Base-by-base conservation (phyloP, 1,284 basidiomycete species). In the Naganishia cerealis region DNA sequence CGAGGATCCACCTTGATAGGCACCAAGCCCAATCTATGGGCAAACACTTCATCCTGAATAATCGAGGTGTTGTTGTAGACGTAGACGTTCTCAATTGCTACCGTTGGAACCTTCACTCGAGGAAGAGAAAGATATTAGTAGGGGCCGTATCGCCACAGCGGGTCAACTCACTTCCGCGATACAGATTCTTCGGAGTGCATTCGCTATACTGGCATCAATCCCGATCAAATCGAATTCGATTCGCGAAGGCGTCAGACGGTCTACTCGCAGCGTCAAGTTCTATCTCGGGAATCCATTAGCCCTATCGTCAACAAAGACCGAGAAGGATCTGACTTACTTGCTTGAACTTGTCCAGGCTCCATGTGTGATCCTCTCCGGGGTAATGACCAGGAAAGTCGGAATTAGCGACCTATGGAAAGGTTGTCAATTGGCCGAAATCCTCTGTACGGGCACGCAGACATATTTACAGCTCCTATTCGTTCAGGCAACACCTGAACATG, bases 221-320 rank as follows among this genome's bases (percentile, higher is more conserved):
- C 96, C 95, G 67, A 98, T 87, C 36, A 99, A 83, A 81, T 99
- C 95, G 78, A 99, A 95, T 75, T 98, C 94, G 71, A 96, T 86
- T 4, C 89, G 88, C 3, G 88, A 85, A 55, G 89, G 85, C 3
- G 92, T 94, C 50, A 94, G 81, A 58, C 89, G 85, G 72, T 90
- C 87, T 39, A 95, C 85, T 57, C 87, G 85, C 9, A 94, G 86
- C 73, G 84, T 83, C 67, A 94, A 82, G 76, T 85, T 88, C 91
- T 93, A 78, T 78, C 81, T 55, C 18, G 43, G 67, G 48, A 71
- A 65, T 40, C 57, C 15, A 21, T 52, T 13, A 36, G 33, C 12
- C 65, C 36, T 36, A n/a, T 12, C 13, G 21, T 42, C 42, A 24
- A 2, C 1, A 1, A 12, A 40, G 36, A 26, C 1, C 15, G 13